These are phyloP conservation scores for Sisymbrium irio DNA, from an alignment of 345 rosid genomes.

Conservation along the genomic window DNA sequence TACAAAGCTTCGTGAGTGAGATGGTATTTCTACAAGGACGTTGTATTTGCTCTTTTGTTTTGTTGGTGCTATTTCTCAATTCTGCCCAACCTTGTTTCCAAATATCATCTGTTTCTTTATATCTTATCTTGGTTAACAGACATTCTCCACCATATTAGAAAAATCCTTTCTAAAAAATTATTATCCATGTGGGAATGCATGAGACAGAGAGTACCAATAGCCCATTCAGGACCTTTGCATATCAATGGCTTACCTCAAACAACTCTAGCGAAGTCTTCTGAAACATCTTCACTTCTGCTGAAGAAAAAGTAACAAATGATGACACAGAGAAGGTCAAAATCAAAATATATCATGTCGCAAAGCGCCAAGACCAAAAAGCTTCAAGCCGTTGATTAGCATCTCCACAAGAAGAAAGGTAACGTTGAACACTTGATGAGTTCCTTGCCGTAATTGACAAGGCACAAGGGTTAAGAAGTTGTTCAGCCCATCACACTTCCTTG, in stretches of 20 bases:
- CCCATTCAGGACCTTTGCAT: conserved; percentile 13
- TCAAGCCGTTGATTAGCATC: conserved; percentile 84
- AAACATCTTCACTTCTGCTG: conserved; percentile 69
- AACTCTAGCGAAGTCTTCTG: conserved; percentile 63
- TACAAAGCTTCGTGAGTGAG: no score
- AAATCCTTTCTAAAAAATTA: no score
- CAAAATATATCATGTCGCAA: conserved; percentile 25
- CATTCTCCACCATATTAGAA: no score
- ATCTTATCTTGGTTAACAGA: no score
- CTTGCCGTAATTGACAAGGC: conserved; percentile 60
- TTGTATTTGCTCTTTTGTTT: no score
- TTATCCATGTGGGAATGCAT: no score
- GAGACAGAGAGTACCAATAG: no score
- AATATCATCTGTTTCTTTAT: no score
- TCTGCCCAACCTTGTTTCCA: no score
- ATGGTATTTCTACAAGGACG: no score
- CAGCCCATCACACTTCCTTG: conserved; percentile 89
- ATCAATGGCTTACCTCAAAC: conserved; percentile 85
- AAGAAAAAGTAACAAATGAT: conserved; percentile 42
- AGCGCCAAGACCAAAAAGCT: conserved; percentile 59
- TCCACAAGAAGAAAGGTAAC: conserved; percentile 64
- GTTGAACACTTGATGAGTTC: conserved; percentile 66
- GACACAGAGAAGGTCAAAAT: background rate
- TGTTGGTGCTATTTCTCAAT: no score
- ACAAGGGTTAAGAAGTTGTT: conserved; percentile 78